Base-by-base conservation (phyloP, 805 yeast genomes). In the Candida nemodendra region DNA sequence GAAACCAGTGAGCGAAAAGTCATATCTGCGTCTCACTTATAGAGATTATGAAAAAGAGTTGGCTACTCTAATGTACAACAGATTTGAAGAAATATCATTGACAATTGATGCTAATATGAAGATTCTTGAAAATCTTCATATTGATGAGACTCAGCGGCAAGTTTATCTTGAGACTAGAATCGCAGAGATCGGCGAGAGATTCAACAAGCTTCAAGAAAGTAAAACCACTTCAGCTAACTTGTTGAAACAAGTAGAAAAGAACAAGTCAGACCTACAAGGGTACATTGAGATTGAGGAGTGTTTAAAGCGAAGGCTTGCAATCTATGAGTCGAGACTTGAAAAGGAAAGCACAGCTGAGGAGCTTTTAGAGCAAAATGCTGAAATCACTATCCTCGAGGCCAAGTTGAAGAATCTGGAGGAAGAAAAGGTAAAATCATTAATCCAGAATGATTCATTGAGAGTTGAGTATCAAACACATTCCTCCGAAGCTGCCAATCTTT, bases 401-500 rank as follows among this genome's bases (percentile, higher is more conserved):
- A 36, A 39, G 15, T 42, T 29, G 34, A 34, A 11, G 11, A 17
- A 5, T 21, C 24, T 53, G 21, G 52, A 53, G 17, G 9, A 23
- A 2, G 34, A 50, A 32, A 23, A 54, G 11, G 44, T 50, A 12
- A 30, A 33, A 1, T 38, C 56, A 19, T 34, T 54, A 13, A 18
- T 29, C 2, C 32, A 40, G 18, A 69, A 63, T 18, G 58, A 55
- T 13, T 39, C 35, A 4, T 46, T 71, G 19, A 55, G 82, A 41
- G 27, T 42, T 1, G 38, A 56, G n/a, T 77, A 77, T 46, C 81
- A 76, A 51, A 32, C 41, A 4, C 52, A 52, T 6, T 74, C 81
- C 0, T 62, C 76, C 1, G 36, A 45, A n/a, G 79, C 80, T 3
- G 77, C 77, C 0, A 73, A 69, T 26, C 42, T 57, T 31, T 65